These are phyloP conservation scores for Epichloe typhina DNA, from an alignment of 2,329 filamentous ascomycete species.

Conservation along the genomic window DNA sequence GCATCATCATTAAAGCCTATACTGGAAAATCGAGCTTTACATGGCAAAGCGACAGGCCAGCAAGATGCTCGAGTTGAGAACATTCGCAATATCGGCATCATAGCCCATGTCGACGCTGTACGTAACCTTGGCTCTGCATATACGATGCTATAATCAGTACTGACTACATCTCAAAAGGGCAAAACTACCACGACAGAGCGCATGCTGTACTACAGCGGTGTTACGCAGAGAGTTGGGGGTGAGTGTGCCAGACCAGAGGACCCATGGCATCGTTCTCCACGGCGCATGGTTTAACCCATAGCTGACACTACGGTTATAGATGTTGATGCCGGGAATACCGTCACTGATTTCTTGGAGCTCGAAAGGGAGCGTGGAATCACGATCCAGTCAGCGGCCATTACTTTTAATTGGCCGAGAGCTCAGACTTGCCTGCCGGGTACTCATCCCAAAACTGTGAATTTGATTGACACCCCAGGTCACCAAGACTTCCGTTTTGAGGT, in stretches of 20 bases:
- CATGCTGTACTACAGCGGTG: constrained; percentile 94
- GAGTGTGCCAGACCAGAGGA: constrained; percentile 11
- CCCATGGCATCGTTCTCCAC: not conserved
- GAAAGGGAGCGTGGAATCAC: constrained; percentile 90
- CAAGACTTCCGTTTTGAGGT: constrained; percentile 98
- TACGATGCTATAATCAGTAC: not conserved
- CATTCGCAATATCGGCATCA: constrained; percentile 93
- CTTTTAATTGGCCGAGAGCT: constrained; percentile 75
- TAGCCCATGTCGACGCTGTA: constrained; percentile 92
- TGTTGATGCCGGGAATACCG: constrained; percentile 91
- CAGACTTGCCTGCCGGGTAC: constrained; percentile 26
- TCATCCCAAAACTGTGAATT: constrained; percentile 58
- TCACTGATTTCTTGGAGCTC: constrained; percentile 90
- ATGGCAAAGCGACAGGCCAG: constrained; percentile 7
- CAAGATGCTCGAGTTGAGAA: constrained; percentile 24
- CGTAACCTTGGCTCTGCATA: constrained; percentile 11
- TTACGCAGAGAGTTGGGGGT: constrained; percentile 73
- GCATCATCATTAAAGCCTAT: not conserved
- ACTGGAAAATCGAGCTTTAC: not conserved
- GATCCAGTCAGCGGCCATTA: constrained; percentile 93
- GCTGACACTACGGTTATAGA: constrained; percentile 32
- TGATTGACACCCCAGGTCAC: constrained; percentile 94
- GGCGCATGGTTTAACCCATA: not conserved
- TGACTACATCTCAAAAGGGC: constrained; percentile 34
- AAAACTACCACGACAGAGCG: constrained; percentile 98